These are phyloP conservation scores for Musa balbisiana DNA, from an alignment of 202 grass and related monocot genomes.

Conservation along the genomic window DNA sequence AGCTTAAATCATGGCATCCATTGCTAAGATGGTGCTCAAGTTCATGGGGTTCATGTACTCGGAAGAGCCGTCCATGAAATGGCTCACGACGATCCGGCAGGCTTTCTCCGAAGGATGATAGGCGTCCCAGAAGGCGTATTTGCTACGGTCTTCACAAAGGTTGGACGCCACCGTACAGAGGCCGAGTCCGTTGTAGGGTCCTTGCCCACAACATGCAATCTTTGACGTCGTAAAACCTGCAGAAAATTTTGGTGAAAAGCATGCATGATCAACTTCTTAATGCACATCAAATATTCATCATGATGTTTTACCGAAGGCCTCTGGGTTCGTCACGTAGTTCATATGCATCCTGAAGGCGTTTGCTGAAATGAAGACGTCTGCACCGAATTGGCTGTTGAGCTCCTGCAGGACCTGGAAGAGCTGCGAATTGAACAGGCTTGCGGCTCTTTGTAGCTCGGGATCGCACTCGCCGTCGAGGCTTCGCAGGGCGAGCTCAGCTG, in stretches of 20 bases:
- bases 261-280: not conserved
- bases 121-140: slow-evolving; percentile 85
- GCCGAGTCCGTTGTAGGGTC: slow-evolving; percentile 84
- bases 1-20: slow-evolving; percentile 30
- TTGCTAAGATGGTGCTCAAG: slow-evolving; percentile 78
- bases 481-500: slow-evolving; percentile 70
- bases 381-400: slow-evolving; percentile 53
- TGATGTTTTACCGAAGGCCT: slow-evolving; percentile 47
- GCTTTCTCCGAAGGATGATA: slow-evolving; percentile 94
- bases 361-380: slow-evolving; percentile 60
- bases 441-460: slow-evolving; percentile 48
- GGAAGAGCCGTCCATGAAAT: slow-evolving; percentile 67
- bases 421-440: slow-evolving; percentile 77
- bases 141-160: slow-evolving; percentile 58
- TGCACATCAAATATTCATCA: not conserved
- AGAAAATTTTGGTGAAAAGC: not conserved
- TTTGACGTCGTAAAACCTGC: slow-evolving; percentile 78
- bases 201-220: slow-evolving; percentile 95
- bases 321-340: slow-evolving; percentile 78
- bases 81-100: slow-evolving; percentile 74
- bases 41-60: slow-evolving; percentile 93
- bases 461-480: slow-evolving; percentile 63
- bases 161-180: slow-evolving; percentile 76
- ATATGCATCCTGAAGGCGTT: slow-evolving; percentile 69
- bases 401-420: slow-evolving; percentile 43